Evolutionary conservation across 2,329 filamentous ascomycete genomes (phyloP).

Genomic region (Tolypocladium paradoxum): DNA sequence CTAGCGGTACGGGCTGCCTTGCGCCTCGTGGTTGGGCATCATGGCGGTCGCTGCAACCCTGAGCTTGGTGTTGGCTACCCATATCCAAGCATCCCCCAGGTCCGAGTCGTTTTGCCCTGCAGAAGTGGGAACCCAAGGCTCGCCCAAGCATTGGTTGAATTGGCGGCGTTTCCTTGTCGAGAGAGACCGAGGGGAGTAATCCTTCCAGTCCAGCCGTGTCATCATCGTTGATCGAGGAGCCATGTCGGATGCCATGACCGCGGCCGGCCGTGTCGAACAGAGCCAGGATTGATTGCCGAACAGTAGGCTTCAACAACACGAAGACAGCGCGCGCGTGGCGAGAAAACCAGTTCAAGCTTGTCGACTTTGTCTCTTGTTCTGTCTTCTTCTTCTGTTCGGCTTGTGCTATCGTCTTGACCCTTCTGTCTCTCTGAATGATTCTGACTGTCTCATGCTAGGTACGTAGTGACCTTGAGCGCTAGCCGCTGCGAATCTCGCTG

Average conservation of each 20-base stretch:
- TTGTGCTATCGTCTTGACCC: slow-evolving; percentile 63
- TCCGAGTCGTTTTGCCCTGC: background rate
- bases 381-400: slow-evolving; percentile 20
- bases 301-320: slow-evolving; percentile 15
- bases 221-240: background rate
- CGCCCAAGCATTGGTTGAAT: background rate
- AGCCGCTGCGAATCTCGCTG: slow-evolving; percentile 43
- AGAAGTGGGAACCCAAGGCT: background rate
- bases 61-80: background rate
- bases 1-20: background rate
- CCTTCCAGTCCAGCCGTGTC: background rate
- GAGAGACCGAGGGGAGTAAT: background rate
- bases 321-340: slow-evolving; percentile 26
- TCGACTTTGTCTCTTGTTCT: slow-evolving; percentile 27
- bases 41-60: background rate
- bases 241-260: background rate
- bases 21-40: background rate
- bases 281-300: background rate
- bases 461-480: slow-evolving; percentile 53
- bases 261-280: background rate
- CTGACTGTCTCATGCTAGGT: slow-evolving; percentile 46
- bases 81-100: background rate
- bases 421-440: slow-evolving; percentile 15
- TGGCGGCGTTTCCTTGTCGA: background rate
- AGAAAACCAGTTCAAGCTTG: slow-evolving; percentile 31